Evolutionary conservation across 23 red algal species (phyloP), one percentile per base, ranked within the genome.

Genomic region (Cyanidioschyzon merolae): DNA sequence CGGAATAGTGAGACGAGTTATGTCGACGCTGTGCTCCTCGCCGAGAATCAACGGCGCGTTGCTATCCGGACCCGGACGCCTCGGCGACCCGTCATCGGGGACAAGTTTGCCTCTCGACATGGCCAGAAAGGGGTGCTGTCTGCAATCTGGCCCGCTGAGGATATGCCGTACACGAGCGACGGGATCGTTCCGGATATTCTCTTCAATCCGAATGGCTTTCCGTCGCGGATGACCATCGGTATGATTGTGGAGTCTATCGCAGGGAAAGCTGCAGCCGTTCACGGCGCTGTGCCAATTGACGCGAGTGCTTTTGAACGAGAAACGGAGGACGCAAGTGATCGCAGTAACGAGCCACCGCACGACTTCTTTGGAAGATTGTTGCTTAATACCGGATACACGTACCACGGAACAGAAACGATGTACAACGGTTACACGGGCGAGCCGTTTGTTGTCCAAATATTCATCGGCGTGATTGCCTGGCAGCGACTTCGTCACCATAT

Each of bases 181-280:
- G 94, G 94, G 31, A 91, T 98, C 51, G 75, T 76, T 7, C 94
- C 94, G 57, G 94, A 98, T 87, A 98, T 98, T 79, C 77, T 98
- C 3, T 92, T 98, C 67, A 98, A 98, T 68, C 94, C 94, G 37
- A 91, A 98, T 79, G 94, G 94, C 24, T 98, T 98, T 83, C 94
- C 94, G 41, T 89, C 84, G 76, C 84, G 94, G 71, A 98, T 98
- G 94, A 98, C 94, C 35, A 92, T 98, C 37, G 94, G 94, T 27
- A 98, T 92, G 89, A 91, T 98, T 80, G 89, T 98, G 2, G 94
- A 98, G 58, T 45, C 81, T 25, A 91, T 98, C 85, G 79, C 86
- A 18, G 94, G 88, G 37, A 98, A 98, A 83, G 81, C 79, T 0
- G 82, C 84, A 58, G 81, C 79, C 31, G 58, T 84, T 57, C 84